Percentiles rank a stretch among this genome's conserved stretches.
These are phyloP conservation scores for Apiotrichum gracile DNA, from an alignment of 1,284 basidiomycete genomes.

Conservation along the genomic window DNA sequence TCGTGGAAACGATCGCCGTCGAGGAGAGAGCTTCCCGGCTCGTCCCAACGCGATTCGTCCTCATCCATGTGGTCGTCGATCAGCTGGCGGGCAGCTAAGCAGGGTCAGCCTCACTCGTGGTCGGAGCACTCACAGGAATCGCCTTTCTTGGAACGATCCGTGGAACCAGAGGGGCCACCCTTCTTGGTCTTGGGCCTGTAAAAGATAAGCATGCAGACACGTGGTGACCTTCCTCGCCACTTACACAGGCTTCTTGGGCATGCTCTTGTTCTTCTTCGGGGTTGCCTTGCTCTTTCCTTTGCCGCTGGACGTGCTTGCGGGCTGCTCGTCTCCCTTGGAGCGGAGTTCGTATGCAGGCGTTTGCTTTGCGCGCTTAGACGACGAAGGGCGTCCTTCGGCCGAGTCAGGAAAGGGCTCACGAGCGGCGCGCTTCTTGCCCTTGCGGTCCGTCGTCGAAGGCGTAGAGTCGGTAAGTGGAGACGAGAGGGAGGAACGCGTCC, in stretches of 20 bases:
- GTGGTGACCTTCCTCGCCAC: constrained; percentile 10
- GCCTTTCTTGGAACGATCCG: constrained; percentile 36
- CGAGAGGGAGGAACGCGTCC: constrained; percentile 5
- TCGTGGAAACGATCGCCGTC: constrained; percentile 53
- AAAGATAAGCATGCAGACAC: background rate
- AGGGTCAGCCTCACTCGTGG: background rate
- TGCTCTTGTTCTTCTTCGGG: constrained; percentile 24
- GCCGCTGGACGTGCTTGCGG: background rate
- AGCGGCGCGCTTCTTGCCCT: constrained; percentile 40
- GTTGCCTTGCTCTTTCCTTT: constrained; percentile 32
- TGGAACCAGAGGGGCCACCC: constrained; percentile 12
- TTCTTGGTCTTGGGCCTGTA: constrained; percentile 29
- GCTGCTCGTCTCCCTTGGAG: constrained; percentile 8
- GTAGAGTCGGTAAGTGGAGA: background rate
- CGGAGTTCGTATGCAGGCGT: constrained; percentile 6
- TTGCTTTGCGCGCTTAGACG: constrained; percentile 16
- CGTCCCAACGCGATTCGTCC: constrained; percentile 37
- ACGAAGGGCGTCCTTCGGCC: constrained; percentile 12
- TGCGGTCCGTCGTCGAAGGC: constrained; percentile 24
- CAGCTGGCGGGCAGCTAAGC: constrained; percentile 51
- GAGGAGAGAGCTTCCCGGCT: constrained; percentile 20
- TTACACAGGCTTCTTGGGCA: constrained; percentile 39
- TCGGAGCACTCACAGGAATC: constrained; percentile 20
- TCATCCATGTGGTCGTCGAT: constrained; percentile 64
- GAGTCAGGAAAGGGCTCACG: constrained; percentile 11